A percentile compares a stretch with the other conserved stretches of the same genome.
phyloP scores from a whole-genome alignment of 441 rosid genomes.

The Erodium texanum region DNA sequence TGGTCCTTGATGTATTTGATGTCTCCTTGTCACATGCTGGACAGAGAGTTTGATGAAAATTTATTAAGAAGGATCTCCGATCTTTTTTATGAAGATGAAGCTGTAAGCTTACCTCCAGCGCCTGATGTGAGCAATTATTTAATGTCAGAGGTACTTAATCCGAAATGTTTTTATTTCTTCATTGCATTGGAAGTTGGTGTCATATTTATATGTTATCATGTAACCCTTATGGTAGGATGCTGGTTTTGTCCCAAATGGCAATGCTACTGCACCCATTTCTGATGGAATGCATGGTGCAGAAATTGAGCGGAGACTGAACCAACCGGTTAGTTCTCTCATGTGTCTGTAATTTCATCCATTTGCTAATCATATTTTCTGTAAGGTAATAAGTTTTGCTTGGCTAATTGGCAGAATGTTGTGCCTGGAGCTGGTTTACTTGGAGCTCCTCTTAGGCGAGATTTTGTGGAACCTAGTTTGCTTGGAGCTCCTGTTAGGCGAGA shows the following conservation, averaged over 20 bases:
- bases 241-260: constrained; percentile 67
- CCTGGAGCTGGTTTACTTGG: constrained; percentile 4
- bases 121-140: constrained; percentile 96
- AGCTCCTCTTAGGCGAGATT: constrained; percentile 7
- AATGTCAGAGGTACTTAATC: constrained; percentile 64
- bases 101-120: constrained; percentile 55
- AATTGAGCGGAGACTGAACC: constrained; percentile 63
- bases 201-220: constrained; percentile 14
- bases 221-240: constrained; percentile 48
- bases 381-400: background rate
- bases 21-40: constrained; percentile 7
- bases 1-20: background rate
- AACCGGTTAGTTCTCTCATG: constrained; percentile 34
- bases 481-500: constrained; percentile 22
- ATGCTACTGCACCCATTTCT: constrained; percentile 34
- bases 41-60: constrained; percentile 93
- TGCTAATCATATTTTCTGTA: background rate
- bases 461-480: constrained; percentile 13
- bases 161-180: constrained; percentile 11
- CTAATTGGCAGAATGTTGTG: constrained; percentile 3
- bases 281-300: constrained; percentile 85
- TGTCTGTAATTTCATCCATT: background rate
- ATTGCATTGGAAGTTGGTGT: constrained; percentile 9
- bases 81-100: constrained; percentile 80
- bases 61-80: constrained; percentile 63